A percentile compares a stretch with the other conserved stretches of the same genome.
Conservation (phyloP, 2,329 filamentous ascomycete species). For the Colletotrichum lini region DNA sequence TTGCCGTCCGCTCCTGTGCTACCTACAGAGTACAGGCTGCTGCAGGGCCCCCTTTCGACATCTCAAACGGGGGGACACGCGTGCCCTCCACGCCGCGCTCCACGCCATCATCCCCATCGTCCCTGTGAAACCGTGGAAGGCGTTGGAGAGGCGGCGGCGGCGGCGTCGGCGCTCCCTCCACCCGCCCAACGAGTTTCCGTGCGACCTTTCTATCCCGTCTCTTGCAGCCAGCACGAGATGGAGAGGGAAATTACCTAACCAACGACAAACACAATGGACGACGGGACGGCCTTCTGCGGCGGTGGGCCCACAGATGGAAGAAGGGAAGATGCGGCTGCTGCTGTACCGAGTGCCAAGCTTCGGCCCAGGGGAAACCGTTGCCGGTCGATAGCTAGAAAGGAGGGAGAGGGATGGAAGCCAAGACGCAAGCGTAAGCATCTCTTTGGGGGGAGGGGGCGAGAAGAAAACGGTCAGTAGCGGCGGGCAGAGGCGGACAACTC, state of each 20-base stretch:
- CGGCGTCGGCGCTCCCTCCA: too few relatives aligned
- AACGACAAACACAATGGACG: too few relatives aligned
- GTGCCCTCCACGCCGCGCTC: constrained; percentile 13
- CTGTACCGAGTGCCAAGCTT: constrained; percentile 15
- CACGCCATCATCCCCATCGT: constrained; percentile 26
- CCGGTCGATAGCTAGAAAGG: constrained; percentile 5
- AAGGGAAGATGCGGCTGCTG: neutral
- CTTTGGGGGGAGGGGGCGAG: neutral
- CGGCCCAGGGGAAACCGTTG: constrained; percentile 23
- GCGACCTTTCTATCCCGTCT: too few relatives aligned
- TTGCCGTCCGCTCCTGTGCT: constrained; percentile 25
- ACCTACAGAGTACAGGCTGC: neutral
- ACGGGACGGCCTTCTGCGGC: too few relatives aligned
- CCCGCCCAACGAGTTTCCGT: too few relatives aligned
- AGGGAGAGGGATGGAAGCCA: constrained; percentile 7
- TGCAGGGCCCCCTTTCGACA: constrained; percentile 7
- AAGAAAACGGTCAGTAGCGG: neutral
- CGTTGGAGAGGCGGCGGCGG: neutral
- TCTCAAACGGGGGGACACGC: constrained; percentile 37
- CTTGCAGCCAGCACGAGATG: too few relatives aligned
- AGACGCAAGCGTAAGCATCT: neutral
- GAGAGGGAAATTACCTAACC: too few relatives aligned
- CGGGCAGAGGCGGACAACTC: constrained; percentile 1
- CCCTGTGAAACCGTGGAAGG: constrained; percentile 26
- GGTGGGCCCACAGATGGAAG: neutral